phyloP scores from a whole-genome alignment of 306 rosid genomes.

The Styphnolobium japonicum region DNA sequence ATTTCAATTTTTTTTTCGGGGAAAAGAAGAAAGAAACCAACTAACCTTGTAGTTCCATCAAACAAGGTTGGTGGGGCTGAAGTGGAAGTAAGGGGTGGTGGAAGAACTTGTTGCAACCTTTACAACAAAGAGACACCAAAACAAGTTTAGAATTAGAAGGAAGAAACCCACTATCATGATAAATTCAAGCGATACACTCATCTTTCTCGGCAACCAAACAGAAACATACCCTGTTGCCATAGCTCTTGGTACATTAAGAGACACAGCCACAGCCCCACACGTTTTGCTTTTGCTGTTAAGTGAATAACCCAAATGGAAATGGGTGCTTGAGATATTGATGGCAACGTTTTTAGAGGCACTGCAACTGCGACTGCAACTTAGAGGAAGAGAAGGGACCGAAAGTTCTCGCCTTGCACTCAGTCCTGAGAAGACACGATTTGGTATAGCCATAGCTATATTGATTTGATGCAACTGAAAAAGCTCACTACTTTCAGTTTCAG shows the following conservation, averaged over 20 bases:
- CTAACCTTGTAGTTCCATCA: conserved; percentile 81
- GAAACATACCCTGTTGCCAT: conserved; percentile 54
- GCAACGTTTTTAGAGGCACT: neutral
- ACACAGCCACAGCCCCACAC: neutral
- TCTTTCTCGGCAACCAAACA: neutral
- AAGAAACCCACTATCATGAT: neutral
- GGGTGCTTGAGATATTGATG: conserved; percentile 27
- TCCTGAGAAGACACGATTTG: conserved; percentile 13
- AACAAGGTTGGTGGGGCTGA: conserved; percentile 78
- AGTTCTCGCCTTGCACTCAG: neutral
- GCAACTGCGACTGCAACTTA: too few species aligned
- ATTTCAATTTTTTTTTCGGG: neutral
- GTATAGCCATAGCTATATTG: neutral
- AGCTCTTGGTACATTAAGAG: neutral
- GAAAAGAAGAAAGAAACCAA: neutral
- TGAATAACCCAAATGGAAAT: neutral
- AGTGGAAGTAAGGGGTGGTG: conserved; percentile 58
- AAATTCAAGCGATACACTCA: neutral
- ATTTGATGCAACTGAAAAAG: neutral
- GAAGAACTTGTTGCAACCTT: conserved; percentile 53
- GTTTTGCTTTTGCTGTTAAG: neutral
- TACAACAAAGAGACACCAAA: neutral
- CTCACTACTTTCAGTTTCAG: neutral
- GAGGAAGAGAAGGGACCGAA: neutral
- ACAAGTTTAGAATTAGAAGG: conserved; percentile 7